A percentile compares a stretch with the other conserved stretches of the same genome.
phyloP scores from a whole-genome alignment of 148 eudicot species.

The Cornus florida region DNA sequence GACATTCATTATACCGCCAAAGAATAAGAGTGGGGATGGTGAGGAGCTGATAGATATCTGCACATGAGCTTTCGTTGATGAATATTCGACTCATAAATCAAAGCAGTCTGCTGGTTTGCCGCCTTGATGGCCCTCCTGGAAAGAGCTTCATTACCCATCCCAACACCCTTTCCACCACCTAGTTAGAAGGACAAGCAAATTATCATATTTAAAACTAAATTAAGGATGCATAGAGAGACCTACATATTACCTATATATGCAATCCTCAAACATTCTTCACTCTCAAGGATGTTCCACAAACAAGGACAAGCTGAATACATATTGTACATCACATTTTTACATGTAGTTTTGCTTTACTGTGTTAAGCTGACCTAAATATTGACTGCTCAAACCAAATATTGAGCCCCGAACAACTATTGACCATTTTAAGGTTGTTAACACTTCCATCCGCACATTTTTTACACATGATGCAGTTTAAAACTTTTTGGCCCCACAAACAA shows the following conservation, averaged over 20 bases:
- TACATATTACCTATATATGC: no score
- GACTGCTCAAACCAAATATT: not conserved
- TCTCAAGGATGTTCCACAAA: not conserved
- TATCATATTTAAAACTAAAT: no score
- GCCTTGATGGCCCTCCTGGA: slow-evolving; percentile 44
- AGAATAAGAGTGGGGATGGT: slow-evolving; percentile 1
- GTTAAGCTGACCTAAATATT: not conserved
- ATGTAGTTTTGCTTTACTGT: not conserved
- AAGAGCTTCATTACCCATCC: no score
- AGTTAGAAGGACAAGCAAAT: not conserved
- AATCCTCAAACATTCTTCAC: no score
- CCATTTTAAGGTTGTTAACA: not conserved
- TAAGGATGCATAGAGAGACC: not conserved
- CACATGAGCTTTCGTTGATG: slow-evolving; percentile 6
- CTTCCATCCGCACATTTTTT: not conserved
- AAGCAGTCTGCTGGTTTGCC: slow-evolving; percentile 69
- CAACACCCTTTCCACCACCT: no score
- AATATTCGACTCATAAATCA: slow-evolving; percentile 9
- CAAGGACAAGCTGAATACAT: no score
- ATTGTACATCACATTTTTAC: no score
- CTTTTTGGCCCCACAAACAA: not conserved
- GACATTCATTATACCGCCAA: slow-evolving; percentile 17
- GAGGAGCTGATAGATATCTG: slow-evolving; percentile 3
- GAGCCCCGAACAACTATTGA: not conserved
- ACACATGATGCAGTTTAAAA: not conserved